A percentile compares a stretch with the other conserved stretches of the same genome.
These are phyloP conservation scores for Glaciozyma martinii DNA, from an alignment of 768 basidiomycete species.

Conservation along the genomic window DNA sequence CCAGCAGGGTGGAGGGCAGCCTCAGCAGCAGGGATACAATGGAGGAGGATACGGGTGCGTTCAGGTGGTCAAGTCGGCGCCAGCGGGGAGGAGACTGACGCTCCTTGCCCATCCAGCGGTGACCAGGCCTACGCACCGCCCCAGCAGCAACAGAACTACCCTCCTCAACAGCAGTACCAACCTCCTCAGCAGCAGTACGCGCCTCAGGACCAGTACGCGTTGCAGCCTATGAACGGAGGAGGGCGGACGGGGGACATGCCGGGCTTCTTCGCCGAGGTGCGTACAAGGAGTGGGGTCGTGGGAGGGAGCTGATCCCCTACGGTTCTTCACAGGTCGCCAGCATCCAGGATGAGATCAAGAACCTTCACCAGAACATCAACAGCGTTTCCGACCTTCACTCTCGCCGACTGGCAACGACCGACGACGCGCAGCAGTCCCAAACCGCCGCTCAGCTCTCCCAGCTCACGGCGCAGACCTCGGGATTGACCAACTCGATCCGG, in stretches of 20 bases:
- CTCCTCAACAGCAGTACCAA: slow-evolving; percentile 4
- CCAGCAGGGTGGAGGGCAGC: slow-evolving; percentile 12
- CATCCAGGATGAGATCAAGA: slow-evolving; percentile 30
- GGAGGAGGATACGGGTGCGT: slow-evolving; percentile 10
- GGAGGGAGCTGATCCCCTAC: no score
- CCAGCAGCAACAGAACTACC: slow-evolving; percentile 8
- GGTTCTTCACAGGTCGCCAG: slow-evolving; percentile 20
- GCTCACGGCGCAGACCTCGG: slow-evolving; percentile 33
- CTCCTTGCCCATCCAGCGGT: background rate
- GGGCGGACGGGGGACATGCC: slow-evolving; percentile 13
- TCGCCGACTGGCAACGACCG: slow-evolving; percentile 38
- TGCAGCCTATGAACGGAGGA: slow-evolving; percentile 24
- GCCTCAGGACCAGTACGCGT: slow-evolving; percentile 5
- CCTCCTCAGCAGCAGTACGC: background rate
- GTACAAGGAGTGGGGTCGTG: background rate
- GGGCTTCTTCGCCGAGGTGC: slow-evolving; percentile 31
- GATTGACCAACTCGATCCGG: slow-evolving; percentile 40
- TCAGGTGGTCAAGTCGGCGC: no score
- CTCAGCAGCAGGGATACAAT: slow-evolving; percentile 13
- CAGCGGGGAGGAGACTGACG: background rate
- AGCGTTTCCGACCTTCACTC: slow-evolving; percentile 37
- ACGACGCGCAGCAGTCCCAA: slow-evolving; percentile 26
- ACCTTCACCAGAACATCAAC: slow-evolving; percentile 33
- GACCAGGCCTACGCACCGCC: slow-evolving; percentile 10
- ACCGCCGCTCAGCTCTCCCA: slow-evolving; percentile 32